Evolutionary conservation across 495 filamentous ascomycete species (phyloP).

Genomic region (Penicillium psychrofluorescens): DNA sequence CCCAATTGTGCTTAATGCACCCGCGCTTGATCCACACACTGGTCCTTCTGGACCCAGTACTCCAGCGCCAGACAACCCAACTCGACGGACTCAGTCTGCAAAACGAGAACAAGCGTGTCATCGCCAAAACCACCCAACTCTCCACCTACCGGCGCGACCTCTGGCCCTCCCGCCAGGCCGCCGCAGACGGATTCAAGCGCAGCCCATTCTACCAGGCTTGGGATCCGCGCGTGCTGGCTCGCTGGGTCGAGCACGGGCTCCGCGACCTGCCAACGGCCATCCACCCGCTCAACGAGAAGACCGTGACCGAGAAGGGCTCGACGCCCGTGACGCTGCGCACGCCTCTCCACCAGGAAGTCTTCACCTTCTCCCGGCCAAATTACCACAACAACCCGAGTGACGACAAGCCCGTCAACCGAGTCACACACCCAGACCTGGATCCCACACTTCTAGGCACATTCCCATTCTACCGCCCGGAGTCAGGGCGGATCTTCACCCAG

Average conservation of each 20-base stretch:
- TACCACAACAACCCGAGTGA: slow-evolving; percentile 31
- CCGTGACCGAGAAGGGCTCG: slow-evolving; percentile 15
- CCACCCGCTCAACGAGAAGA: slow-evolving; percentile 35
- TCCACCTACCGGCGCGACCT: slow-evolving; percentile 60
- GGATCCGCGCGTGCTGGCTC: slow-evolving; percentile 64
- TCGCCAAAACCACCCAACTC: slow-evolving; percentile 39
- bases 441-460: slow-evolving; percentile 27
- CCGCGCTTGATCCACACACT: slow-evolving; percentile 73
- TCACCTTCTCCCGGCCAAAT: slow-evolving; percentile 51
- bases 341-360: slow-evolving; percentile 55
- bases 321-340: slow-evolving; percentile 51
- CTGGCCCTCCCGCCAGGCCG: slow-evolving; percentile 60
- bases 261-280: slow-evolving; percentile 53
- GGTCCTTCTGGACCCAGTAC: slow-evolving; percentile 74
- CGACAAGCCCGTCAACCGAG: slow-evolving; percentile 29
- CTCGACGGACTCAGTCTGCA: slow-evolving; percentile 19
- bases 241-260: slow-evolving; percentile 59
- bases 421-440: slow-evolving; percentile 42
- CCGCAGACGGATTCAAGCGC: slow-evolving; percentile 49
- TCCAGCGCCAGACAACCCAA: slow-evolving; percentile 47
- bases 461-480: slow-evolving; percentile 75
- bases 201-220: slow-evolving; percentile 66
- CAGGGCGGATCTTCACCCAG: slow-evolving; percentile 49
- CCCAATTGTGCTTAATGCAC: slow-evolving; percentile 61
- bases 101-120: slow-evolving; percentile 14